Evolutionary conservation across 2,329 filamentous ascomycete genomes (phyloP).

Genomic region (Plenodomus tracheiphilus): DNA sequence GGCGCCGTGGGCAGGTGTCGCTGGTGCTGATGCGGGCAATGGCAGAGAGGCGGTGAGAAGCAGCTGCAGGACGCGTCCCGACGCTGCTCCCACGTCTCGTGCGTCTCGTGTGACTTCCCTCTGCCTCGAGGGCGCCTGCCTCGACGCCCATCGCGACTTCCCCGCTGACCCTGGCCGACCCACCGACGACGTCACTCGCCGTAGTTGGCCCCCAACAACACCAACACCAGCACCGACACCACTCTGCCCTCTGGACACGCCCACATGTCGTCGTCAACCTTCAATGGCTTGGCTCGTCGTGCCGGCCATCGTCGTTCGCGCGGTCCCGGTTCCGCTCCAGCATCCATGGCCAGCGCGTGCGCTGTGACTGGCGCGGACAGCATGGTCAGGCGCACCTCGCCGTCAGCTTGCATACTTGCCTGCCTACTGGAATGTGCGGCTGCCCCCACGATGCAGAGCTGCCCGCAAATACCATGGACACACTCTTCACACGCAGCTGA

Average conservation of each 20-base stretch:
- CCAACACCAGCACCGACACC: neutral
- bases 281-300: conserved; percentile 7
- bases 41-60: conserved; percentile 12
- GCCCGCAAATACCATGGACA: too few species aligned
- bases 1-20: too few species aligned
- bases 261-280: too few species aligned
- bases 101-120: conserved; percentile 2
- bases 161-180: neutral
- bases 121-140: neutral
- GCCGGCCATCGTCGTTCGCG: conserved; percentile 4
- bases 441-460: neutral
- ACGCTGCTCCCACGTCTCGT: conserved; percentile 2
- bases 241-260: too few species aligned
- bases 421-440: conserved; percentile 3
- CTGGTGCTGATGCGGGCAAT: conserved; percentile 3
- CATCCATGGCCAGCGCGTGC: conserved; percentile 4
- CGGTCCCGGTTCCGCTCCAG: neutral
- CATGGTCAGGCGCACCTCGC: conserved; percentile 12
- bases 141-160: conserved; percentile 4
- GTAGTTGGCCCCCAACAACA: neutral
- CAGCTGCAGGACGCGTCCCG: conserved; percentile 2
- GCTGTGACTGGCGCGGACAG: conserved; percentile 23
- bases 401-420: conserved; percentile 9
- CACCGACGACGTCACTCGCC: neutral
- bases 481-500: neutral